phyloP scores from a whole-genome alignment of 371 early-diverging fungal species.

The Lichtheimia ornata region DNA sequence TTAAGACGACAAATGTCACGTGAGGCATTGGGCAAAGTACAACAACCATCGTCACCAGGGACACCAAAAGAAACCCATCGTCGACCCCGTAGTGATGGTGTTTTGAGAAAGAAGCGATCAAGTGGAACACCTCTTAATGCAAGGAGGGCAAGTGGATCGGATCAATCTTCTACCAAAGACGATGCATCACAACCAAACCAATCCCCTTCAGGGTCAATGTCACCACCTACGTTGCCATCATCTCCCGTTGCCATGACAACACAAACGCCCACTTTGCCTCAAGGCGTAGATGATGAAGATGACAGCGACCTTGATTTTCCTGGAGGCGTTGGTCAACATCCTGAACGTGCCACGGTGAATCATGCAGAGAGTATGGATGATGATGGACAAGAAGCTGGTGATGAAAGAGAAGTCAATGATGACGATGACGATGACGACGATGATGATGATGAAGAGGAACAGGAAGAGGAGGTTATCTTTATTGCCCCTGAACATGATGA shows the following conservation, averaged over 20 bases:
- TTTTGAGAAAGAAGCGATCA: slow-evolving; percentile 10
- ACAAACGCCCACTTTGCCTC: neutral
- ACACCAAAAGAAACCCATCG: neutral
- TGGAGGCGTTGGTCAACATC: neutral
- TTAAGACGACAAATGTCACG: slow-evolving; percentile 35
- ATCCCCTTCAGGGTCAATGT: too few species aligned
- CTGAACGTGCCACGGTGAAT: slow-evolving; percentile 6
- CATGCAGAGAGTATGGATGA: slow-evolving; percentile 21
- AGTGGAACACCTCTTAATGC: slow-evolving; percentile 1
- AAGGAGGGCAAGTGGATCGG: slow-evolving; percentile 9
- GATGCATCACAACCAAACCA: too few species aligned
- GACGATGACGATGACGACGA: slow-evolving; percentile 37
- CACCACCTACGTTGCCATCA: too few species aligned
- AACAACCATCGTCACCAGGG: neutral
- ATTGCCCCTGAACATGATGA: slow-evolving; percentile 36
- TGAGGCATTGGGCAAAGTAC: slow-evolving; percentile 18
- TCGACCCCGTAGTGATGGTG: slow-evolving; percentile 11
- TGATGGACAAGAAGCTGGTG: slow-evolving; percentile 21
- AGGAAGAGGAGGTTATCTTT: slow-evolving; percentile 46
- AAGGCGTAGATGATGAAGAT: slow-evolving; percentile 1
- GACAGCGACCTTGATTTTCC: slow-evolving; percentile 2
- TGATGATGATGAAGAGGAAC: slow-evolving; percentile 26
- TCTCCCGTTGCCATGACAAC: neutral
- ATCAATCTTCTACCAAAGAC: neutral
- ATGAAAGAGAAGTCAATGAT: slow-evolving; percentile 23